phyloP scores from a whole-genome alignment of 2,329 filamentous ascomycete species.

The Alternaria atra region DNA sequence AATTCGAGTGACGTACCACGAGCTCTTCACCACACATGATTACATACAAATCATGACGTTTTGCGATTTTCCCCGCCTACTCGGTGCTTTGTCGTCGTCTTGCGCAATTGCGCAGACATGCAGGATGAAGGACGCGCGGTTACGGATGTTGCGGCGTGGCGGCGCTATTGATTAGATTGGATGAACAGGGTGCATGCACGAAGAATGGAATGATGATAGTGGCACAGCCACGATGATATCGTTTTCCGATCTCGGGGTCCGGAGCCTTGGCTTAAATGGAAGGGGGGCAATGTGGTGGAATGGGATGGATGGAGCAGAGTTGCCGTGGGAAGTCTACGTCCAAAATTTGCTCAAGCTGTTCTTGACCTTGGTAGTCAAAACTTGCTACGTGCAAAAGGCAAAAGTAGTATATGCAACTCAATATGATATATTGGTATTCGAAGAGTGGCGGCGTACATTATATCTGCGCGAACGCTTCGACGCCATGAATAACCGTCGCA shows the following conservation, averaged over 20 bases:
- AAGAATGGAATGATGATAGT: neutral
- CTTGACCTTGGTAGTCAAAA: neutral
- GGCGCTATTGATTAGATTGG: neutral
- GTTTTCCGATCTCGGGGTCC: neutral
- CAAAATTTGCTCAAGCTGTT: neutral
- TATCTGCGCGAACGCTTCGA: slow-evolving; percentile 4
- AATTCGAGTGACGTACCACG: neutral
- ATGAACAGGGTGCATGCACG: slow-evolving; percentile 1
- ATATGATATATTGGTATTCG: neutral
- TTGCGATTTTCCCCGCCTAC: neutral
- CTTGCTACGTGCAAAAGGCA: neutral
- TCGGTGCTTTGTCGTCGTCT: neutral
- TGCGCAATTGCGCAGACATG: neutral
- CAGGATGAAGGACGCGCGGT: neutral
- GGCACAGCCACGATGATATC: neutral
- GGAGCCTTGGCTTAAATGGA: neutral
- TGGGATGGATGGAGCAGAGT: neutral
- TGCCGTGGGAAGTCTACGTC: neutral
- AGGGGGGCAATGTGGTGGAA: neutral
- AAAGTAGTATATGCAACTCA: neutral
- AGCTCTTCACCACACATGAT: neutral
- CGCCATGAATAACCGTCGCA: slow-evolving; percentile 1
- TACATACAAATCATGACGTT: neutral
- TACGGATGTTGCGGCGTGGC: neutral
- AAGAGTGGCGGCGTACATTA: slow-evolving; percentile 3